Evolutionary conservation across 2,329 filamentous ascomycete genomes (phyloP).

Genomic region (Aspergillaceae sp.): DNA sequence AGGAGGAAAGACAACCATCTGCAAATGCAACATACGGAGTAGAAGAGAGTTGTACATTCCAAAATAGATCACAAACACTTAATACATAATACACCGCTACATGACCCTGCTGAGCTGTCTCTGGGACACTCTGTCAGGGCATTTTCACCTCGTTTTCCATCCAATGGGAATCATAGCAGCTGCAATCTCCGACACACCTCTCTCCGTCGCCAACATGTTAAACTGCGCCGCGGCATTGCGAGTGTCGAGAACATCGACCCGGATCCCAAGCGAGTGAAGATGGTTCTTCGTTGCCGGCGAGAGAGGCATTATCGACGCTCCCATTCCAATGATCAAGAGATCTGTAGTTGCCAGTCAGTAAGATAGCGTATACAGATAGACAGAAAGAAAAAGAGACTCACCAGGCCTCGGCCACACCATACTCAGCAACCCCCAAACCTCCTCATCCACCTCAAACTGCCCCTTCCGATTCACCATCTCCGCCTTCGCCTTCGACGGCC

Average conservation of each 20-base stretch:
- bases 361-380: conserved; percentile 11
- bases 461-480: conserved; percentile 64
- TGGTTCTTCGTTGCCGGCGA: conserved; percentile 63
- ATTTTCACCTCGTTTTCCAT: conserved; percentile 49
- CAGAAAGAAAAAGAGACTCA: conserved; percentile 37
- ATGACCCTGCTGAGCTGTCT: no score
- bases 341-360: conserved; percentile 6
- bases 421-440: conserved; percentile 66
- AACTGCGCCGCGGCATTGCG: conserved; percentile 90
- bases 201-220: conserved; percentile 88
- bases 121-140: background rate
- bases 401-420: conserved; percentile 82
- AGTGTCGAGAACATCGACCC: conserved; percentile 84
- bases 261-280: conserved; percentile 70
- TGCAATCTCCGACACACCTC: conserved; percentile 75
- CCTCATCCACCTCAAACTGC: conserved; percentile 66
- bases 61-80: background rate
- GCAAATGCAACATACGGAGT: no score
- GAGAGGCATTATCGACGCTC: conserved; percentile 64
- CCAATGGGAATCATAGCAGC: conserved; percentile 81
- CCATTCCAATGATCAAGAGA: conserved; percentile 71
- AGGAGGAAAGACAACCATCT: background rate
- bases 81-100: background rate
- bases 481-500: conserved; percentile 32
- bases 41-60: background rate